Evolutionary conservation across 2,329 filamentous ascomycete species (phyloP).

Genomic region (Dryadomyces quercus-mongolicae): DNA sequence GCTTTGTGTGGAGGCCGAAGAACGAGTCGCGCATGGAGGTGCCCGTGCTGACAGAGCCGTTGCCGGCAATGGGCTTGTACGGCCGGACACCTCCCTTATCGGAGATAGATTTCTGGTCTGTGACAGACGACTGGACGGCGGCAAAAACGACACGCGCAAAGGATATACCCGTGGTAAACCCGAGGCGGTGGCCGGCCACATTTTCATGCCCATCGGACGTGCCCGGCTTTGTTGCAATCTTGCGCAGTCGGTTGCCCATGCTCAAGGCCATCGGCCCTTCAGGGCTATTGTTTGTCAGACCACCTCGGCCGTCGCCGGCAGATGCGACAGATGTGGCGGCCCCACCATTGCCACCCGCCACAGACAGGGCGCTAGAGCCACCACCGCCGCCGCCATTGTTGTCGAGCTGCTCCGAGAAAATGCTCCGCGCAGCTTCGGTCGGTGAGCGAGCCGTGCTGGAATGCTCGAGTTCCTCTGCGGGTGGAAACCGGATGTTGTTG

Average conservation of each 20-base stretch:
- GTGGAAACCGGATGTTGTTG: constrained; percentile 59
- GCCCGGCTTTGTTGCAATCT: neutral
- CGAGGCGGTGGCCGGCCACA: constrained; percentile 57
- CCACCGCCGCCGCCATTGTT: constrained; percentile 15
- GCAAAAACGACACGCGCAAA: constrained; percentile 92
- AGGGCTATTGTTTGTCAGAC: neutral
- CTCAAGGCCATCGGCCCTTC: neutral
- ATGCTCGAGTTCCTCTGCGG: constrained; percentile 57
- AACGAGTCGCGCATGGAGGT: constrained; percentile 92
- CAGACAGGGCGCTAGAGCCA: constrained; percentile 2
- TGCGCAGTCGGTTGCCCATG: neutral
- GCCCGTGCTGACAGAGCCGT: constrained; percentile 32
- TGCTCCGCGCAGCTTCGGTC: constrained; percentile 4
- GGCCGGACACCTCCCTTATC: constrained; percentile 52
- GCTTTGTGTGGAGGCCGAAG: constrained; percentile 88
- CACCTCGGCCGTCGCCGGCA: neutral
- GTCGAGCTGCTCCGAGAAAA: constrained; percentile 20
- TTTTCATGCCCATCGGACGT: constrained; percentile 17
- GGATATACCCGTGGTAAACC: constrained; percentile 80
- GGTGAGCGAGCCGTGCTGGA: constrained; percentile 9
- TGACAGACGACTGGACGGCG: constrained; percentile 65
- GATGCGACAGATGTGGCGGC: neutral
- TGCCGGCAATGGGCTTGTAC: constrained; percentile 39
- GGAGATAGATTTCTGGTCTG: constrained; percentile 52
- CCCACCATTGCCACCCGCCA: neutral